Evolutionary conservation across 225 moss, liverwort and hornwort genomes (phyloP).

Genomic region (Rhytidiadelphus loreus): DNA sequence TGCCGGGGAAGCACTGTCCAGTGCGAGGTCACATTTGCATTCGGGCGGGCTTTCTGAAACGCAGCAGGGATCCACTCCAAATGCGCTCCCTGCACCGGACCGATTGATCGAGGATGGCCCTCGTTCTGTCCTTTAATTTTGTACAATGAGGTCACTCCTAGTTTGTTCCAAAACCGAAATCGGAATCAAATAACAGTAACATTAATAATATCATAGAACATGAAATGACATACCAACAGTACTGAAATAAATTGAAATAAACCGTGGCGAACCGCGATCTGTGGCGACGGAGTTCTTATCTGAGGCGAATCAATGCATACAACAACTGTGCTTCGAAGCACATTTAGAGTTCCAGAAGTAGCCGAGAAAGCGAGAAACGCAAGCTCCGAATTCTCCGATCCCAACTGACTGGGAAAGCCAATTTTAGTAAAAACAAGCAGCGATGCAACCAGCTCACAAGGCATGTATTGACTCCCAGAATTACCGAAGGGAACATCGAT

Average conservation of each 20-base stretch:
- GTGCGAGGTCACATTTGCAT: not conserved
- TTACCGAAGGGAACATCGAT: not conserved
- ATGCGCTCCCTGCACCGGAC: no score
- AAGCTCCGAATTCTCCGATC: not conserved
- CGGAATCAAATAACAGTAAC: not conserved
- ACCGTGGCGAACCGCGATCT: not conserved
- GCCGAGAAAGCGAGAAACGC: not conserved
- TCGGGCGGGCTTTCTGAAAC: no score
- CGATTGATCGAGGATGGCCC: not conserved
- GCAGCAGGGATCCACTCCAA: not conserved
- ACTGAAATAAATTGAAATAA: not conserved
- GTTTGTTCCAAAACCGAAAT: not conserved
- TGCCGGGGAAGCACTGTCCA: not conserved
- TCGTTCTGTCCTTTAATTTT: not conserved
- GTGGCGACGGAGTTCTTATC: not conserved
- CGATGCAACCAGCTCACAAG: not conserved
- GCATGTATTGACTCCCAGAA: not conserved
- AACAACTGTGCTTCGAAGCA: no score
- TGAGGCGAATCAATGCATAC: not conserved
- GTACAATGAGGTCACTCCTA: not conserved
- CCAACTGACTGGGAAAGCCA: not conserved
- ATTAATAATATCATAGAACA: no score
- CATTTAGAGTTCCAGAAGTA: not conserved
- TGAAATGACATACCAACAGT: not conserved
- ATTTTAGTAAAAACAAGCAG: not conserved